phyloP scores from a whole-genome alignment of 169 alveolate genomes.

The Perkinsus chesapeaki region DNA sequence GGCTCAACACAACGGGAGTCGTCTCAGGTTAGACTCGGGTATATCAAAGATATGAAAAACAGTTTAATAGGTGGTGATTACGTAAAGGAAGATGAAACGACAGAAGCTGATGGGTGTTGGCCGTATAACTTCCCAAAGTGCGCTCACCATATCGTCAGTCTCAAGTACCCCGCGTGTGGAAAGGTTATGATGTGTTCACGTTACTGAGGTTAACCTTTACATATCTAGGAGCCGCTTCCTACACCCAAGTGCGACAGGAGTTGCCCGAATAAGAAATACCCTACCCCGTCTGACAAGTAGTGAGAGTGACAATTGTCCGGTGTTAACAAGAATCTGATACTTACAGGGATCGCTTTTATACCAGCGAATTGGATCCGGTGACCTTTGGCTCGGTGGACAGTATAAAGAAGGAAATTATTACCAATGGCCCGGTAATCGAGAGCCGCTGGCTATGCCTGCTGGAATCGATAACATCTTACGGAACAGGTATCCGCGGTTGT shows the following conservation, averaged over 20 bases:
- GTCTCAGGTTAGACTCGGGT: neutral
- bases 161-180: neutral
- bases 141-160: conserved; percentile 23
- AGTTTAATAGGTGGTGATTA: neutral
- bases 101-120: conserved; percentile 34
- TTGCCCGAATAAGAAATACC: conserved; percentile 24
- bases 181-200: neutral
- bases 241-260: conserved; percentile 21
- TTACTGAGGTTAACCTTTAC: neutral
- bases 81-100: neutral
- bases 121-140: conserved; percentile 34
- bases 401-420: conserved; percentile 18
- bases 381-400: neutral
- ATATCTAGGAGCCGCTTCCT: neutral
- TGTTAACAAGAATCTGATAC: conserved; percentile 20
- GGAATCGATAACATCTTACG: neutral
- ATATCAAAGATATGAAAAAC: too few species aligned
- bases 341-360: neutral
- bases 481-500: conserved; percentile 49
- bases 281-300: conserved; percentile 3
- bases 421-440: neutral
- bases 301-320: too few species aligned
- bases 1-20: conserved; percentile 11
- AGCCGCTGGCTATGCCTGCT: neutral
- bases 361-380: too few species aligned